A percentile compares a stretch with the other conserved stretches of the same genome.
Evolutionary conservation across 345 rosid genomes (phyloP).

Genomic region (Lumnitzera littorea): DNA sequence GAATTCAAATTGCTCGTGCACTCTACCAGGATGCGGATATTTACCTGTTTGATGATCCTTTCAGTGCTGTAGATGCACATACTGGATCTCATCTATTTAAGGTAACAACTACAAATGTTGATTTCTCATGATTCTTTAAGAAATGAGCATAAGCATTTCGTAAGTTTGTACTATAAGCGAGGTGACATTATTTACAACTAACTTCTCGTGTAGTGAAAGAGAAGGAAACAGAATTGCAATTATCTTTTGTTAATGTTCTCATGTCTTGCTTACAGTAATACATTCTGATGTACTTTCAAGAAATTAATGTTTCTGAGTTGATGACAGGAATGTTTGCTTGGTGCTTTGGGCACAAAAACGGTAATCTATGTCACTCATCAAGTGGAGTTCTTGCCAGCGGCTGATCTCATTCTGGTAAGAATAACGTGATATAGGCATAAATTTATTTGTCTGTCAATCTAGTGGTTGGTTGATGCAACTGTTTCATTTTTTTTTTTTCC

Average conservation of each 20-base stretch:
- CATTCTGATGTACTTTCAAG: background rate
- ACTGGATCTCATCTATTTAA: slow-evolving; percentile 80
- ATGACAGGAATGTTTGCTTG: slow-evolving; percentile 55
- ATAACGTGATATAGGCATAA: background rate
- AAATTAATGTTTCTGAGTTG: slow-evolving; percentile 1
- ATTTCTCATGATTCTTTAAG: no score
- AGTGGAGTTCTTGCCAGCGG: slow-evolving; percentile 73
- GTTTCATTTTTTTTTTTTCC: background rate
- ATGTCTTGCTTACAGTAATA: background rate
- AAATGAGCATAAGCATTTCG: no score
- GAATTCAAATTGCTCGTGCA: slow-evolving; percentile 81
- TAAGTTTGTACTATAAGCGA: no score
- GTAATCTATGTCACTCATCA: slow-evolving; percentile 82
- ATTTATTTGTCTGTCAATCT: slow-evolving; percentile 1
- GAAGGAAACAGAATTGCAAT: no score
- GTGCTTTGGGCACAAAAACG: slow-evolving; percentile 41
- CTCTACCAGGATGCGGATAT: slow-evolving; percentile 83
- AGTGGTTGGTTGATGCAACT: background rate
- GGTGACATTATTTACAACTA: no score
- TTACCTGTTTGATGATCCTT: slow-evolving; percentile 85
- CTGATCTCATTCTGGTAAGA: slow-evolving; percentile 64
- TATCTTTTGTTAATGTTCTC: no score
- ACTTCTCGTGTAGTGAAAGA: no score
- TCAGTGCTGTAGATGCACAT: slow-evolving; percentile 88
- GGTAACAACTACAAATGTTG: slow-evolving; percentile 21